Evolutionary conservation across 768 basidiomycete species (phyloP), one percentile per base, ranked within the genome.

Genomic region (Exsudoporus frostii): DNA sequence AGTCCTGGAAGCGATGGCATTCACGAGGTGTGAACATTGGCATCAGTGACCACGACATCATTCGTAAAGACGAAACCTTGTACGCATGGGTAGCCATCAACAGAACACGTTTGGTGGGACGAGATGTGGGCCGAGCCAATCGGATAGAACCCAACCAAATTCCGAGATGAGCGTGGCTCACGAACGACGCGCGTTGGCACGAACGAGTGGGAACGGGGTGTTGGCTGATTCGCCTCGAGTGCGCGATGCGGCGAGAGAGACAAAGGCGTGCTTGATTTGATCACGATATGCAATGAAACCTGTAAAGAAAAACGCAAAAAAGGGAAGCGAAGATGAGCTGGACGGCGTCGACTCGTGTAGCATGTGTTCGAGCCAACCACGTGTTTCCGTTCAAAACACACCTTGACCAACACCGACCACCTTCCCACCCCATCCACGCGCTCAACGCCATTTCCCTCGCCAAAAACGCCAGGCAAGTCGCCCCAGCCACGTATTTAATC

Each of bases 401-500:
- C 63, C 55, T 57, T 52, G 55, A 41, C 36, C 58, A 30, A 34
- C 24, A 53, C 32, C 50, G 44, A 50, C 38, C 48, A 50, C 45
- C 53, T 60, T 54, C 56, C 50, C 55, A 55, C 52, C 42, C 47
- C 45, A 38, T 48, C 58, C 51, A 55, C 61, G 56, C 63, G 57
- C 48, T 45, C 53, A 54, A 40, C 54, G 14, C 51, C 24, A 1
- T 6, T 45, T 42, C 50, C 49, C 57, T 60, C 63, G 51, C 64
- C 56, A 50, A 51, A 59, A 60, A 54, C 61, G 60, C 66, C 68
- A 66, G 70, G 70, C 62, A 52, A 46, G 57, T 43, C 29, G 13
- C 22, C 37, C 33, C 27, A 30, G 41, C 36, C 33, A 43, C 54
- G 46, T 70, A 70, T 70, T 63, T 70, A 70, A 69, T 20, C 64